These are phyloP conservation scores for Solanum chiquidenum DNA, from an alignment of 257 asterid species.

Conservation along the genomic window DNA sequence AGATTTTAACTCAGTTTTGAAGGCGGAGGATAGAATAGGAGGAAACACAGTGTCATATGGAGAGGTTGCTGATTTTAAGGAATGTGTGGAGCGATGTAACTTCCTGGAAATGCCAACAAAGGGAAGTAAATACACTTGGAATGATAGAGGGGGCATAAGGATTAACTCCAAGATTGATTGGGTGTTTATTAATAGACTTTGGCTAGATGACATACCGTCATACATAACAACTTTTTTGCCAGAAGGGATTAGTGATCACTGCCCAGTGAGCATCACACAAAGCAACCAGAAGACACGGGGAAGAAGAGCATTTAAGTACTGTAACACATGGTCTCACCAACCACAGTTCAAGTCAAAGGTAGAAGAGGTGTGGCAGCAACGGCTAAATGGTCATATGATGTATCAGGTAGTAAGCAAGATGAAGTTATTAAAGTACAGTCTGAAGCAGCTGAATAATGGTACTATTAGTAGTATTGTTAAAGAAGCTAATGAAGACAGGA, in stretches of 20 bases:
- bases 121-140: background rate
- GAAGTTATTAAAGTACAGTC: too few species aligned
- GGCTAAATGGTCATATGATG: too few species aligned
- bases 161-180: background rate
- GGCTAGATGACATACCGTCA: background rate
- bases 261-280: background rate
- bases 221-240: background rate
- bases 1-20: background rate
- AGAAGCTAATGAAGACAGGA: background rate
- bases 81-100: background rate
- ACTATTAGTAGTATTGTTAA: background rate
- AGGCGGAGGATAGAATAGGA: background rate
- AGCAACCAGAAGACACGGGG: background rate
- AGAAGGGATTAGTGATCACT: background rate
- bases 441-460: too few species aligned
- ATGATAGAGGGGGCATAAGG: background rate
- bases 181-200: background rate
- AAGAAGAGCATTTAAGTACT: background rate
- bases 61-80: background rate
- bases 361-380: background rate
- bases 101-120: background rate
- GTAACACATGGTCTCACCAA: background rate
- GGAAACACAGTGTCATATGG: background rate
- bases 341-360: background rate
- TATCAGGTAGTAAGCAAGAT: too few species aligned